A percentile compares a stretch with the other conserved stretches of the same genome.
Conservation (phyloP, 2,329 filamentous ascomycete genomes). For the Bipolaris oryzae region DNA sequence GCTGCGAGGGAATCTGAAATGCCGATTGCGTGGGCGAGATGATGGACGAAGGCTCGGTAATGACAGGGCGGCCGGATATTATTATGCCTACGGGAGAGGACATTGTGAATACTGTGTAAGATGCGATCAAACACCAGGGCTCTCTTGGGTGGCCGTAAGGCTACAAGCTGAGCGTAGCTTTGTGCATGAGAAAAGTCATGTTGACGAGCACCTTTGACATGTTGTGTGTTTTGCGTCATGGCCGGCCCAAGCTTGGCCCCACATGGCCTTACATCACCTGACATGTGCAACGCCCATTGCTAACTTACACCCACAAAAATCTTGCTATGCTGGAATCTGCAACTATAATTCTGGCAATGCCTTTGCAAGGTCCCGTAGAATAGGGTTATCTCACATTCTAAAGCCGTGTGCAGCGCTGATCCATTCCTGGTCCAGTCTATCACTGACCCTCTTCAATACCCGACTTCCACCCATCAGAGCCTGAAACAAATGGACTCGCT, state of each 20-base stretch:
- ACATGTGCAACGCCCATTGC: neutral
- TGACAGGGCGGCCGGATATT: slow-evolving; percentile 64
- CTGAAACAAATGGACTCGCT: slow-evolving; percentile 60
- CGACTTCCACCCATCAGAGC: slow-evolving; percentile 60
- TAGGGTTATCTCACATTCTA: slow-evolving; percentile 17
- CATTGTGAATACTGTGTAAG: slow-evolving; percentile 49
- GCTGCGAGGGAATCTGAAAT: slow-evolving; percentile 68
- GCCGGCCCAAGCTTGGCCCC: slow-evolving; percentile 19
- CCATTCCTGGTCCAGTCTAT: slow-evolving; percentile 60
- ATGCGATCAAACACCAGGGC: neutral
- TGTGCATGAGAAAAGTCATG: slow-evolving; percentile 4
- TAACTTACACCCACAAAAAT: neutral
- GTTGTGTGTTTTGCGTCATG: slow-evolving; percentile 32
- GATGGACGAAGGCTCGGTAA: slow-evolving; percentile 60
- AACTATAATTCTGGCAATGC: neutral
- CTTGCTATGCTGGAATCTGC: neutral
- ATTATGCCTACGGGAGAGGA: slow-evolving; percentile 61
- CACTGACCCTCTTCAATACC: slow-evolving; percentile 60
- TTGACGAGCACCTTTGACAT: slow-evolving; percentile 21
- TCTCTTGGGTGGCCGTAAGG: slow-evolving; percentile 6
- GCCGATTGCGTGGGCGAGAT: slow-evolving; percentile 67
- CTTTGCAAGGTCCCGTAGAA: neutral
- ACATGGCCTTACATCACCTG: neutral
- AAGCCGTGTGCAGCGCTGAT: slow-evolving; percentile 45
- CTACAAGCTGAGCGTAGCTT: neutral